Evolutionary conservation across 2,329 filamentous ascomycete genomes (phyloP).

Genomic region (Monilinia polystroma): DNA sequence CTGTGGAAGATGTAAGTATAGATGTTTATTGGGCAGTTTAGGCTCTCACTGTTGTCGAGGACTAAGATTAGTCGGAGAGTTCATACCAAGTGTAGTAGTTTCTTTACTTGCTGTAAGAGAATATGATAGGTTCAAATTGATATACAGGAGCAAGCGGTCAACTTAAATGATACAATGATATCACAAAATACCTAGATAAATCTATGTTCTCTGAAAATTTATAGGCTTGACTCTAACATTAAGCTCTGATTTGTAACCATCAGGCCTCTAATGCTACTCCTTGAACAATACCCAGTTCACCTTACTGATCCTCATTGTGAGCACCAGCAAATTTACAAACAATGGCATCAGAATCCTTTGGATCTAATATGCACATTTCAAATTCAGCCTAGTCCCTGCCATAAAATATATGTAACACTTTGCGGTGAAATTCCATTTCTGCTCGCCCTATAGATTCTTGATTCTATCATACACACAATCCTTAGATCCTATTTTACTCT

Average conservation of each 20-base stretch:
- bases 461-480: slow-evolving; percentile 36
- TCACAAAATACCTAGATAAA: neutral
- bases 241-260: neutral
- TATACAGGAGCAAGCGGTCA: neutral
- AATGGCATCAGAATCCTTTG: neutral
- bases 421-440: slow-evolving; percentile 23
- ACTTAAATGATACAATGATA: neutral
- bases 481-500: slow-evolving; percentile 4
- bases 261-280: too few species aligned
- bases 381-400: neutral
- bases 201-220: neutral
- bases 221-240: neutral
- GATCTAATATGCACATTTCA: too few species aligned
- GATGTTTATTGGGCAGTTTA: slow-evolving; percentile 58
- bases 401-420: neutral
- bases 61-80: neutral
- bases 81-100: neutral
- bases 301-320: neutral
- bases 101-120: neutral
- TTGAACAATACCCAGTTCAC: too few species aligned
- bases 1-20: slow-evolving; percentile 50
- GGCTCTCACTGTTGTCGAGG: neutral
- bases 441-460: slow-evolving; percentile 32
- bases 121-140: neutral
- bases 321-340: neutral